Evolutionary conservation across 164 flowering plant genomes (phyloP), one percentile per base, ranked within the genome.

Genomic region (Taxillus chinensis): DNA sequence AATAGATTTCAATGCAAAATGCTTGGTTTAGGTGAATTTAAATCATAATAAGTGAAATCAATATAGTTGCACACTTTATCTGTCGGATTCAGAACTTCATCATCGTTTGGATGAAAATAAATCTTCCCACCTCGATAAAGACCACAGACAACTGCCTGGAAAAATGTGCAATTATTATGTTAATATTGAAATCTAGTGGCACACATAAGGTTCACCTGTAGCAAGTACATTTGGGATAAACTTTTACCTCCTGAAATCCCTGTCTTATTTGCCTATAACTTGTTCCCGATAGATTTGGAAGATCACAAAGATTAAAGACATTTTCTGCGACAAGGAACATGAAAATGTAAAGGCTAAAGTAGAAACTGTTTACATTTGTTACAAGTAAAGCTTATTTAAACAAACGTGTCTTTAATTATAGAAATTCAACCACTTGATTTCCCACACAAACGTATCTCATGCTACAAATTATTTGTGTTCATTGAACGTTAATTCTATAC

Each of bases 131-230:
- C 64, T 62, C 95, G 78, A 66, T 73, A 81, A 68, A 93, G 78
- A 55, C 99, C 99, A 81, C 97, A 90, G 69, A 89, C 96, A 79
- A 93, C 87, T 43, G 79, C 99, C 99, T 93, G 85, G 57, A 77
- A 67, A 8, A 55, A 62, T 14, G 71, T 37, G 52, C 39, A 60
- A 14, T 60, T 39, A 45, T 40, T 11, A 66, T 27, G 54, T 59
- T 51, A 67, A 41, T 48, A 54, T 54, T 54, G 12, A 57, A 41
- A 52, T 52, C 38, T 66, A 43, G 5, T 39, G 43, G 48, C 57
- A 12, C 46, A 55, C 58, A 39, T 16, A 39, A 38, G 55, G 40
- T 55, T 61, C n/a, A 41, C 50, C 6, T 27, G n/a, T 27, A 27
- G 27, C 27, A 27, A 27, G 27, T 27, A 27, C 27, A 27, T 27